Conservation (phyloP, 2,329 filamentous ascomycete genomes). For the Scorias spongiosa region DNA sequence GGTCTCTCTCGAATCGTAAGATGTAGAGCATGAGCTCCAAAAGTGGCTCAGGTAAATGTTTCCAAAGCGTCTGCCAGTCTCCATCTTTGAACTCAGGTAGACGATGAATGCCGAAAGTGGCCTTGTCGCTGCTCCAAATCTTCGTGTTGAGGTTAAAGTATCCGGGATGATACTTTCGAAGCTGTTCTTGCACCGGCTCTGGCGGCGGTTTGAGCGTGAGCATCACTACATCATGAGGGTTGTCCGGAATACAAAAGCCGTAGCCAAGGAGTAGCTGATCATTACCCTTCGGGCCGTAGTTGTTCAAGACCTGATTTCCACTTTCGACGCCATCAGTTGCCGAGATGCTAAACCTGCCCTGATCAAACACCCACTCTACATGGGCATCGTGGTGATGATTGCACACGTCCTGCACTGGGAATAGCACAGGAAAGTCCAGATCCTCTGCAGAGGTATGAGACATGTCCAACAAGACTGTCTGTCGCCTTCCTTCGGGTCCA, state of each 20-base stretch:
- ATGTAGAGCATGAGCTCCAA: constrained; percentile 22
- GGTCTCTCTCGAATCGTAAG: constrained; percentile 17
- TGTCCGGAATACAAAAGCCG: constrained; percentile 34
- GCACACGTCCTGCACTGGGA: constrained; percentile 34
- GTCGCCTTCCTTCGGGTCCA: constrained; percentile 11
- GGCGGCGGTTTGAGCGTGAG: constrained; percentile 27
- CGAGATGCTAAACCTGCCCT: constrained; percentile 25
- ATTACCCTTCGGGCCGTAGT: constrained; percentile 38
- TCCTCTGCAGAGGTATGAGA: constrained; percentile 17
- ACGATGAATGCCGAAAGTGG: constrained; percentile 22
- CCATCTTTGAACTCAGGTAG: neutral
- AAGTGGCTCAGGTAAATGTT: constrained; percentile 16
- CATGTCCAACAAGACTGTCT: constrained; percentile 21
- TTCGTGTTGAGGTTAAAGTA: constrained; percentile 16
- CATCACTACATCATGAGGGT: constrained; percentile 32
- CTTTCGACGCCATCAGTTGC: constrained; percentile 18
- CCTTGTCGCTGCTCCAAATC: constrained; percentile 20
- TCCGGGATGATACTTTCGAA: constrained; percentile 17
- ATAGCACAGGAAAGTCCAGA: constrained; percentile 29
- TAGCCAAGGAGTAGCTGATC: constrained; percentile 39
- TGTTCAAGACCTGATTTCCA: constrained; percentile 35
- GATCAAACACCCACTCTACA: constrained; percentile 32
- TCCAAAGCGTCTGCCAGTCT: constrained; percentile 9
- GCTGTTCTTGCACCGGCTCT: constrained; percentile 18
- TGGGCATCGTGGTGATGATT: constrained; percentile 33